phyloP scores from a whole-genome alignment of 1,284 basidiomycete species.

The Vanrija sp. region DNA sequence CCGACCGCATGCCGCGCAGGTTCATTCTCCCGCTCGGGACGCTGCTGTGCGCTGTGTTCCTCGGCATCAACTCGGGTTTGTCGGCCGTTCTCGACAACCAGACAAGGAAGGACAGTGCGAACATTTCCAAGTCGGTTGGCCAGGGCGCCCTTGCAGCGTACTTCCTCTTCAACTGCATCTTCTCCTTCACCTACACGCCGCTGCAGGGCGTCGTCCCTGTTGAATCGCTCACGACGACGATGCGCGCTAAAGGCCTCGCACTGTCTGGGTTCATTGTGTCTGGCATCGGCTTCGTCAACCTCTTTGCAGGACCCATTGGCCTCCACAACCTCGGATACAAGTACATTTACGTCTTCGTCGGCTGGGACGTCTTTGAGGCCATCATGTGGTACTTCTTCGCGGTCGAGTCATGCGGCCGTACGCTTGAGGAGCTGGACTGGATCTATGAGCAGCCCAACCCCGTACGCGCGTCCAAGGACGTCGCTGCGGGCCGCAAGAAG shows the following conservation, averaged over 20 bases:
- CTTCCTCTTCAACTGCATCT: conserved; percentile 45
- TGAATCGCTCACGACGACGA: conserved; percentile 58
- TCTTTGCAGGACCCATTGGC: conserved; percentile 49
- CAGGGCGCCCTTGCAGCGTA: conserved; percentile 48
- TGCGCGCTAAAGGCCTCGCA: conserved; percentile 60
- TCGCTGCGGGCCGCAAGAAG: conserved; percentile 1
- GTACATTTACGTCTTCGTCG: conserved; percentile 40
- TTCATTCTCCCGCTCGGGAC: conserved; percentile 35
- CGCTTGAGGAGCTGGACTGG: conserved; percentile 47
- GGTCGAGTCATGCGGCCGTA: conserved; percentile 46
- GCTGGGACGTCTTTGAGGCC: conserved; percentile 43
- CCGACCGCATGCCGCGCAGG: conserved; percentile 11
- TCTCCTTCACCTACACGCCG: conserved; percentile 31
- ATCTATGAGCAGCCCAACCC: conserved; percentile 43
- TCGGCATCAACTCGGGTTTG: conserved; percentile 39
- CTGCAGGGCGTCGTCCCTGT: conserved; percentile 58
- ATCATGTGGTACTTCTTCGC: conserved; percentile 45
- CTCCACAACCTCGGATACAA: conserved; percentile 51
- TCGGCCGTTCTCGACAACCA: conserved; percentile 28
- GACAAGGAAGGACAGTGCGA: neutral
- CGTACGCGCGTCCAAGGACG: conserved; percentile 33
- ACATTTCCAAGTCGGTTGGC: conserved; percentile 26
- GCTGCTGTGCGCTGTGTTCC: conserved; percentile 25
- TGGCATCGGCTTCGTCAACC: conserved; percentile 55
- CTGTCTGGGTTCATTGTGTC: conserved; percentile 52